Base-by-base conservation (phyloP, 805 yeast species). In the Lipomyces sp. region DNA sequence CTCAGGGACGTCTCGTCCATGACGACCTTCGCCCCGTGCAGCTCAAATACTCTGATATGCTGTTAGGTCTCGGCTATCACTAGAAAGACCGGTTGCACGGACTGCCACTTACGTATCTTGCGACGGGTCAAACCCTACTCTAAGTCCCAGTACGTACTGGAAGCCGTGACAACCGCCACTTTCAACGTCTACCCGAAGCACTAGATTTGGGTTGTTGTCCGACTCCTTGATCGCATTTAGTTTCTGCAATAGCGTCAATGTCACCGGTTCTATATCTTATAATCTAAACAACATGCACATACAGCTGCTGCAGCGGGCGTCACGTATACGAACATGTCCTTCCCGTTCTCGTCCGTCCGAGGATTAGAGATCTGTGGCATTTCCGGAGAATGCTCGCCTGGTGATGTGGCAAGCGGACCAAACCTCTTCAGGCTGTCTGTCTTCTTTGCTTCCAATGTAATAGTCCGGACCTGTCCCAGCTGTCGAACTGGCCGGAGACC, bases 111-210 rank as follows among this genome's bases (percentile, higher is more conserved):
- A 57, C 61, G 70, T 59, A 58, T 73, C 77, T 29, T 60, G 65
- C 3, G 44, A 59, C 6, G 58, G 41, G 26, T 67, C 67, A 19
- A 71, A 63, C 18, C 63, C 66, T 24, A 52, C 46, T 3, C 81
- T 75, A 39, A 93, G 73, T 46, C 80, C 77, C 63, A 93, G 71
- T 57, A 84, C 77, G 65, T 93, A 93, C 68, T 93, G 98, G 69
- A 87, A 93, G 18, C 98, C 98, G 67, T 93, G 98, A 66, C 98
- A 93, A 1, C 98, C 98, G 8, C 98, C 98, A 63, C 95, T 84
- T 61, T 89, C 96, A 8, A 93, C 97, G 11, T 75, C 71, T 2
- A 91, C 79, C 45, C 84, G 73, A 18, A 91, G 70, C 0, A 88
- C 87, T n/a, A 81, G 62, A 31, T 80, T 70, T 0, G 80, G 79